These are phyloP conservation scores for Sporisorium graminicola DNA, from an alignment of 1,284 basidiomycete species.

Conservation along the genomic window DNA sequence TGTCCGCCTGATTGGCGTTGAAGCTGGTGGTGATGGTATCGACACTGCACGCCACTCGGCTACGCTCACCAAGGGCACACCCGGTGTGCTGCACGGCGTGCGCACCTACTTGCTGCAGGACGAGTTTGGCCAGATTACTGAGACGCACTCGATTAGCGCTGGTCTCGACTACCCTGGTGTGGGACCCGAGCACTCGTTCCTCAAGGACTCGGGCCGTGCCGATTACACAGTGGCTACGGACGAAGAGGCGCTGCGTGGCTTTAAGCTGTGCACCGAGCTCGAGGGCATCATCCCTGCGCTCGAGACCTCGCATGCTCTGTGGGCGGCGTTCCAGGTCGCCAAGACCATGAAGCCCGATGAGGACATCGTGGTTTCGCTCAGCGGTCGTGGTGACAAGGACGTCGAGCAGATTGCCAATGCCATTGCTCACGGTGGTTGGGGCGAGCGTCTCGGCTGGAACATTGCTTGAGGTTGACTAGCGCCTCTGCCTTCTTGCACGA, in stretches of 20 bases:
- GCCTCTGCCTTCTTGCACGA: neutral
- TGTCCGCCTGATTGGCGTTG: conserved; percentile 66
- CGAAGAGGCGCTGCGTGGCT: conserved; percentile 90
- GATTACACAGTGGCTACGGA: conserved; percentile 95
- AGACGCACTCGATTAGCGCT: conserved; percentile 97
- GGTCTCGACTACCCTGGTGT: conserved; percentile 82
- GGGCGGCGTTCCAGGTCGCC: conserved; percentile 87
- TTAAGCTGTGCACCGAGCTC: conserved; percentile 87
- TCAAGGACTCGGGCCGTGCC: conserved; percentile 92
- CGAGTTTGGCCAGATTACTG: conserved; percentile 88
- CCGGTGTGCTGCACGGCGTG: conserved; percentile 96
- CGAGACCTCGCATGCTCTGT: conserved; percentile 95
- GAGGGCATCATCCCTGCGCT: conserved; percentile 99
- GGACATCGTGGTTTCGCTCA: conserved; percentile 81
- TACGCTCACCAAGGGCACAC: conserved; percentile 87
- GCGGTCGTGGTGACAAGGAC: conserved; percentile 91
- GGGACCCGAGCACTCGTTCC: conserved; percentile 95
- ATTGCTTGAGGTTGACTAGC: conserved; percentile 27
- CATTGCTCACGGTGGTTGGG: conserved; percentile 63
- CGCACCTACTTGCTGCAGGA: conserved; percentile 94
- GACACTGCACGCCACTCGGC: conserved; percentile 90
- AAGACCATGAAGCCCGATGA: conserved; percentile 85
- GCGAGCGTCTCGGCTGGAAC: conserved; percentile 65
- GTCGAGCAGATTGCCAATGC: conserved; percentile 87
- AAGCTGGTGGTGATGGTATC: conserved; percentile 77